Evolutionary conservation across 345 rosid genomes (phyloP).

Genomic region (Gossypium thurberi): DNA sequence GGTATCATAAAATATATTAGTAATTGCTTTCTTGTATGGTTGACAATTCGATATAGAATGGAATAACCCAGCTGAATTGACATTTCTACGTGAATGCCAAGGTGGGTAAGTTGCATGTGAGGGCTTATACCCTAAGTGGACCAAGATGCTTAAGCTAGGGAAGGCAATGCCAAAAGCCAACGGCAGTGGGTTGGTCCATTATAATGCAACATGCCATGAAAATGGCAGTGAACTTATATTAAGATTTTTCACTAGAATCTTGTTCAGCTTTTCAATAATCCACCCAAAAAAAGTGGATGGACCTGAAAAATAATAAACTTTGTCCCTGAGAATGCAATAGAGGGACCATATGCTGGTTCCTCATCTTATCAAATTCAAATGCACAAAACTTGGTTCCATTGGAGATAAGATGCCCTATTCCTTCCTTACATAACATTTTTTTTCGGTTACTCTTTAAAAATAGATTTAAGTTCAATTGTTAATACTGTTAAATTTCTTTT

Average conservation of each 20-base stretch:
- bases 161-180: neutral
- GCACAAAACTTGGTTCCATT: neutral
- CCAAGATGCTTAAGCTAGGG: neutral
- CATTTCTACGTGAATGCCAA: no score
- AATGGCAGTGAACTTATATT: no score
- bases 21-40: no score
- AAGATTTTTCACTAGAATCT: no score
- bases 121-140: neutral
- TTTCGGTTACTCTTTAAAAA: no score
- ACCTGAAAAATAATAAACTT: neutral
- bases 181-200: neutral
- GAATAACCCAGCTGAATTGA: no score
- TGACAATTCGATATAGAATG: no score
- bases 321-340: neutral
- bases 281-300: neutral
- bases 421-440: neutral
- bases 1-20: no score
- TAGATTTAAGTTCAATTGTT: no score
- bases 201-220: no score
- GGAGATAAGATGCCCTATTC: constrained; percentile 12
- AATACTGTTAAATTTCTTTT: no score
- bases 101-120: neutral
- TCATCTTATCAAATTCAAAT: constrained; percentile 2
- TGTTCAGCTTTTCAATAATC: no score
- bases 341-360: constrained; percentile 8